Percentiles rank a stretch among this genome's conserved stretches.
Conservation (phyloP, 345 rosid species). For the Sonneratia alba region DNA sequence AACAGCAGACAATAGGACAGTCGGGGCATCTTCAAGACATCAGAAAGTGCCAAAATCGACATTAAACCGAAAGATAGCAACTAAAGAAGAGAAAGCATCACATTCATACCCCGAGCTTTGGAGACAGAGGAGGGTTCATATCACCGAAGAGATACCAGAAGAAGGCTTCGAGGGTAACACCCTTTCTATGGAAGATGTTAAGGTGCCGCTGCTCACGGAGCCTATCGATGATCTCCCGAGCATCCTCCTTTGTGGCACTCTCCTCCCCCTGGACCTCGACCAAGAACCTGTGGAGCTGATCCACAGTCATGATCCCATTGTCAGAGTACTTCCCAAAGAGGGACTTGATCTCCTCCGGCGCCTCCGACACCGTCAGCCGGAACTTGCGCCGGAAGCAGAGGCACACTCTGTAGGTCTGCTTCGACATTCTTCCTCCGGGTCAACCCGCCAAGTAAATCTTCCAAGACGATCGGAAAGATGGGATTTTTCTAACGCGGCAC, state of each 20-base stretch:
- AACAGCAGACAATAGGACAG: background rate
- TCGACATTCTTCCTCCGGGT: background rate
- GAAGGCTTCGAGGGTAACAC: conserved; percentile 44
- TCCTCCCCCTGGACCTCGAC: conserved; percentile 31
- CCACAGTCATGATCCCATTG: conserved; percentile 28
- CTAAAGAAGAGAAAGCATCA: background rate
- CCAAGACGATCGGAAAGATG: background rate
- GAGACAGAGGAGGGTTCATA: conserved; percentile 24
- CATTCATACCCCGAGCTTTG: conserved; percentile 22
- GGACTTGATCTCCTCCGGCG: conserved; percentile 28
- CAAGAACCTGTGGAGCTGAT: conserved; percentile 40
- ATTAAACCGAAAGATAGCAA: too few relatives aligned
- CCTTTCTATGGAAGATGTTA: conserved; percentile 37
- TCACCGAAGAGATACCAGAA: conserved; percentile 44
- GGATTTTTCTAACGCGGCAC: background rate
- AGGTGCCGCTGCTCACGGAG: conserved; percentile 31
- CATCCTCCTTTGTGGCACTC: conserved; percentile 27
- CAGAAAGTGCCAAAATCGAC: background rate
- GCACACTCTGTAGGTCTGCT: conserved; percentile 40
- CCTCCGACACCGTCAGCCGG: conserved; percentile 26
- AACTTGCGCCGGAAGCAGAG: conserved; percentile 49
- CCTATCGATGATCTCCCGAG: conserved; percentile 36
- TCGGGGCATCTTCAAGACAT: background rate
- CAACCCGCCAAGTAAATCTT: background rate
- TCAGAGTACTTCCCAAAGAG: conserved; percentile 30